Percentiles rank a stretch among this genome's conserved stretches.
phyloP scores from a whole-genome alignment of 768 basidiomycete genomes.

The Daedaleopsis sinensis region DNA sequence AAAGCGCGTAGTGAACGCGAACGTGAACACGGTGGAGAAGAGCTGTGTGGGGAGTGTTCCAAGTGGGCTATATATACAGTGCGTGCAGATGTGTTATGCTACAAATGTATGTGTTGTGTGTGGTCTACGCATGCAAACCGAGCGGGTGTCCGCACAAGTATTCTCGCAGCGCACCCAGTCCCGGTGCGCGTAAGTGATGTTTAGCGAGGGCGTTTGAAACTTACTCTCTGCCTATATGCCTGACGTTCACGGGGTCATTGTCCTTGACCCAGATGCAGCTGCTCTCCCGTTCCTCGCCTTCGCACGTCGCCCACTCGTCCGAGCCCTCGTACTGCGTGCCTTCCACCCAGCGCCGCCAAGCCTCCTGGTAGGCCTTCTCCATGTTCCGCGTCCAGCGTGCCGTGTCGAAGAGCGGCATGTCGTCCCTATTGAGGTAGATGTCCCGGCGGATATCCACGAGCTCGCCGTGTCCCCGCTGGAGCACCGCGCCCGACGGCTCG shows the following conservation, averaged over 20 bases:
- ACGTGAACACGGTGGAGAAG: background rate
- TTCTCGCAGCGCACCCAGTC: background rate
- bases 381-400: slow-evolving; percentile 48
- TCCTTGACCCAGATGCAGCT: slow-evolving; percentile 34
- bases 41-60: slow-evolving; percentile 1
- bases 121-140: background rate
- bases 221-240: slow-evolving; percentile 19
- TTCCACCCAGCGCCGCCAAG: slow-evolving; percentile 53
- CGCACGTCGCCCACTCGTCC: slow-evolving; percentile 40
- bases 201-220: no score
- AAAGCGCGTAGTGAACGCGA: slow-evolving; percentile 29
- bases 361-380: slow-evolving; percentile 45
- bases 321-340: slow-evolving; percentile 41
- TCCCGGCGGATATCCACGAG: slow-evolving; percentile 43
- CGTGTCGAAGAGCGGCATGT: slow-evolving; percentile 53
- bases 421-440: slow-evolving; percentile 44
- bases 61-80: slow-evolving; percentile 14
- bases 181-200: background rate
- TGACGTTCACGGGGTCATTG: slow-evolving; percentile 25
- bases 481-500: slow-evolving; percentile 19
- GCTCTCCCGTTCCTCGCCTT: slow-evolving; percentile 32
- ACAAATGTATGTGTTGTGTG: slow-evolving; percentile 6
- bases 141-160: slow-evolving; percentile 1
- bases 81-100: slow-evolving; percentile 10
- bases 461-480: slow-evolving; percentile 35